A percentile compares a stretch with the other conserved stretches of the same genome.
Conservation (phyloP, 306 rosid species). For the Vicia sativa region DNA sequence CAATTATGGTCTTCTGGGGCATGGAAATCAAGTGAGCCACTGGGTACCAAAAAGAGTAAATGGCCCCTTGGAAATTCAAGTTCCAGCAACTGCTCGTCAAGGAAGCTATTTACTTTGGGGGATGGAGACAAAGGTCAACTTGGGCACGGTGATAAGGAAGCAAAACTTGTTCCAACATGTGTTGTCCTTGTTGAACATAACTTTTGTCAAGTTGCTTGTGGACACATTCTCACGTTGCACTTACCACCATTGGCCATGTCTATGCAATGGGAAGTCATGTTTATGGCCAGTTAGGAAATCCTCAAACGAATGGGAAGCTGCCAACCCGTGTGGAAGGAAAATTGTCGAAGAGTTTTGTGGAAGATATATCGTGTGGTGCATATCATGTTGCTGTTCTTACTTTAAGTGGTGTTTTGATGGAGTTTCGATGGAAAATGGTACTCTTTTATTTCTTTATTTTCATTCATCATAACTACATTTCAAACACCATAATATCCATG, state of each 20-base stretch:
- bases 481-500: no score
- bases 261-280: conserved; percentile 97
- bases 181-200: conserved; percentile 94
- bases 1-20: conserved; percentile 95
- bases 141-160: conserved; percentile 98
- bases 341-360: conserved; percentile 83
- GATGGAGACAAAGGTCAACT: conserved; percentile 99
- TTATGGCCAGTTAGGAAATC: conserved; percentile 93
- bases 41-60: conserved; percentile 97
- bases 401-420: no score
- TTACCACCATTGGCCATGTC: conserved; percentile 85
- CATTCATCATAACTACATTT: no score
- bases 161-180: conserved; percentile 97
- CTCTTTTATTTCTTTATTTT: no score
- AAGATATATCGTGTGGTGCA: conserved; percentile 98
- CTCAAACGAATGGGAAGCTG: conserved; percentile 87
- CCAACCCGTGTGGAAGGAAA: conserved; percentile 86
- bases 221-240: conserved; percentile 96
- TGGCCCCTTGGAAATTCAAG: conserved; percentile 92
- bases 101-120: conserved; percentile 98
- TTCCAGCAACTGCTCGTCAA: conserved; percentile 93
- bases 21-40: conserved; percentile 97
- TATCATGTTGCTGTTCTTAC: conserved; percentile 95
- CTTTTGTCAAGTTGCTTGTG: conserved; percentile 93
- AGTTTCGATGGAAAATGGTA: no score